Percentiles rank a stretch among this genome's conserved stretches.
Evolutionary conservation across 768 basidiomycete genomes (phyloP).

Genomic region (Naematelia encephala): DNA sequence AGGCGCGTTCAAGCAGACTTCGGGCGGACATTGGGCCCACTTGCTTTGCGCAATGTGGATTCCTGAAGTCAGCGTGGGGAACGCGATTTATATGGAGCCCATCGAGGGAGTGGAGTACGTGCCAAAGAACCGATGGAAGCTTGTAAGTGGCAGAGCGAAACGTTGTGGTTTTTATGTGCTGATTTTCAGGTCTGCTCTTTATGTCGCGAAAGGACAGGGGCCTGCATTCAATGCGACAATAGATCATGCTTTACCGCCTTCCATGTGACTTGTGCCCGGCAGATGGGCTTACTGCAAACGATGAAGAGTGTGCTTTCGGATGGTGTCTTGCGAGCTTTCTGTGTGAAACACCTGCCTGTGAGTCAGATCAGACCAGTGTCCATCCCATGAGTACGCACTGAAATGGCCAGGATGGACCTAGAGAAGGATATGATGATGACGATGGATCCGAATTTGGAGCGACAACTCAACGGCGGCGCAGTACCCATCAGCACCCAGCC

Average conservation of each 20-base stretch:
- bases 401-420: constrained; percentile 1
- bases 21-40: constrained; percentile 89
- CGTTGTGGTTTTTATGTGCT: neutral
- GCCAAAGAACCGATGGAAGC: constrained; percentile 86
- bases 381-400: neutral
- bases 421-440: neutral
- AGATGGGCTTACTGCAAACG: constrained; percentile 66
- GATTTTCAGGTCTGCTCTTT: constrained; percentile 61
- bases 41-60: constrained; percentile 96
- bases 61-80: constrained; percentile 86
- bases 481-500: constrained; percentile 6
- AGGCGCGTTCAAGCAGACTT: constrained; percentile 97
- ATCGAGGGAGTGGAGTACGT: constrained; percentile 84
- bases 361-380: too few relatives aligned
- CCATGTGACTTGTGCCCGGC: constrained; percentile 89
- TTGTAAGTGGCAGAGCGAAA: constrained; percentile 59
- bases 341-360: constrained; percentile 88
- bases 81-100: constrained; percentile 97
- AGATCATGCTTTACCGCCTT: constrained; percentile 86
- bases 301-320: constrained; percentile 47
- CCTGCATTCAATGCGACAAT: constrained; percentile 95
- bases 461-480: constrained; percentile 7
- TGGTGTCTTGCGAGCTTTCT: constrained; percentile 66
- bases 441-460: constrained; percentile 55
- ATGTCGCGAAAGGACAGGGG: constrained; percentile 65